Evolutionary conservation across 345 rosid species (phyloP), one percentile per base, ranked within the genome.

Genomic region (Hibiscus trionum): DNA sequence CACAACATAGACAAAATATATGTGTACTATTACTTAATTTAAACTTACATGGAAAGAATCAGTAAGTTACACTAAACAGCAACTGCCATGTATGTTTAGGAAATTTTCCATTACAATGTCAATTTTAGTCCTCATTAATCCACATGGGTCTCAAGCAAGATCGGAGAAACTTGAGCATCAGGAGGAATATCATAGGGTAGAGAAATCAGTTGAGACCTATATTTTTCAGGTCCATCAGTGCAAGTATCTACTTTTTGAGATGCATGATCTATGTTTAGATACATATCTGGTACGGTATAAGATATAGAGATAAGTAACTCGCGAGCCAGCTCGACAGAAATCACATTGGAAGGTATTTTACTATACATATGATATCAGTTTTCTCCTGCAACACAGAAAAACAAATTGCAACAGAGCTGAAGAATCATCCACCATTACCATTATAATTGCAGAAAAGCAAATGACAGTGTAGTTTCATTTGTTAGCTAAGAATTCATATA

Each of bases 231-330:
- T 49, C 57, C 59, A 67, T 67, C 57, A 7, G 16, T 35, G 59
- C 44, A 44, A 66, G 15, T 14, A n/a, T n/a, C 49, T 10, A 63
- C 11, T 0, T 27, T 67, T 49, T 27, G 17, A 4, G 59, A 29
- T 29, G 71, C 59, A 67, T 29, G 26, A 49, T 9, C 58, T 15
- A 14, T 3, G 1, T 66, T 67, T 21, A 4, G 42, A 29, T 9
- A 12, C 2, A 16, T 8, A 16, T 49, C 44, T 1, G 27, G 71
- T 16, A 29, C 16, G 10, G 59, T 49, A 27, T 49, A 29, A 9
- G 71, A 67, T 49, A 67, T 67, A 49, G 71, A 44, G 11, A 67
- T 67, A 67, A 67, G 59, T 27, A n/a, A 50, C 44, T 49, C 44
- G 8, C 67, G 67, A 9, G 67, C 46, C 16, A 33, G 46, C 46